Evolutionary conservation across 495 filamentous ascomycete species (phyloP), one percentile per base, ranked within the genome.

Genomic region (Penicillium riverlandense): DNA sequence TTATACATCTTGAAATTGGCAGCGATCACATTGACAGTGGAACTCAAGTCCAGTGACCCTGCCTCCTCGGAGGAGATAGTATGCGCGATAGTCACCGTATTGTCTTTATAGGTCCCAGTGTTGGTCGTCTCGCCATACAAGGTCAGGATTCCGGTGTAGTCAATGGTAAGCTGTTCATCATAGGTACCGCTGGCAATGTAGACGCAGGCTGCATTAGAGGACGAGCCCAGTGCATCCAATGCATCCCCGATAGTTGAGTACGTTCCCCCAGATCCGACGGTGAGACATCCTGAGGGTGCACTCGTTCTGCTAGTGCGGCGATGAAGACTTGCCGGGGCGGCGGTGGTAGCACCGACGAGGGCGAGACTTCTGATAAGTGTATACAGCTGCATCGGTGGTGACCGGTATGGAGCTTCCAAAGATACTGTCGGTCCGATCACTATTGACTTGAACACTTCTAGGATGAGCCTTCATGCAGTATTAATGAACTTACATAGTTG

Each of bases 81-180:
- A 38, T 74, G 65, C 1, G 75, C 80, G 49, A 86, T 82, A 14
- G 74, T 83, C 11, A 83, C 81, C 6, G 66, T 67, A 52, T 86
- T 86, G 36, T 65, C 46, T 11, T 67, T 52, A 57, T 85, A 85
- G 10, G 58, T 62, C 12, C 60, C 46, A 0, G 72, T 77, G 51
- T 84, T 67, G 5, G 65, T 58, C 4, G 82, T 86, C 48, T 72
- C 70, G 9, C 84, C 83, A 47, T 84, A 75, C 4, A 65, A 6
- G 0, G 62, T 65, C 45, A 67, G 41, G 7, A 37, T 38, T 14
- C 59, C 59, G 2, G 40, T 43, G 33, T 62, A 66, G 10, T 57
- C 32, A 48, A 86, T 69, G 7, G 71, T 77, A n/a, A 85, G 66
- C 36, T 69, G 63, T 22, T 80, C 77, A 3, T 52, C 35, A 38